phyloP scores from a whole-genome alignment of 2,329 filamentous ascomycete species.

The Xenosphaeropsis pyriputrescens region DNA sequence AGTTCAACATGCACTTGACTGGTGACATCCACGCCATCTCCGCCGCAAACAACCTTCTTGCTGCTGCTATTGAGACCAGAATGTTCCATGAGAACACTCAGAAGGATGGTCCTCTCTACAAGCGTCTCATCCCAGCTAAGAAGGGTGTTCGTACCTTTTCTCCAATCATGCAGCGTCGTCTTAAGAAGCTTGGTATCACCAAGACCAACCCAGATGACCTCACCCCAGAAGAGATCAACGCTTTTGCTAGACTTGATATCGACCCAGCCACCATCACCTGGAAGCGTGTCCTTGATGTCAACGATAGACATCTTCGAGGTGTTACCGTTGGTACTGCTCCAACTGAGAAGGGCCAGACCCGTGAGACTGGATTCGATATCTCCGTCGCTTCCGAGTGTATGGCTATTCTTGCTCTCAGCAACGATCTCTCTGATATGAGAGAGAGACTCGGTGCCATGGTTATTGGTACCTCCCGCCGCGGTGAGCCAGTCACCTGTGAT shows the following conservation, averaged over 20 bases:
- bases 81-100: conserved; percentile 98
- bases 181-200: conserved; percentile 91
- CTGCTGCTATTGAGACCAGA: conserved; percentile 90
- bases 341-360: conserved; percentile 78
- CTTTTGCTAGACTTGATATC: conserved; percentile 90
- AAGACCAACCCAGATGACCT: conserved; percentile 90
- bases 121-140: conserved; percentile 75
- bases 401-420: conserved; percentile 92
- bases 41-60: conserved; percentile 91
- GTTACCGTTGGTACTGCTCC: conserved; percentile 79
- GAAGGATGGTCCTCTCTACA: conserved; percentile 78
- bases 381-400: conserved; percentile 96
- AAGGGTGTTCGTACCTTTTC: conserved; percentile 79
- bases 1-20: conserved; percentile 96
- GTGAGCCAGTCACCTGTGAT: conserved; percentile 90
- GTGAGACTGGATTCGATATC: conserved; percentile 92
- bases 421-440: conserved; percentile 73
- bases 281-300: conserved; percentile 91
- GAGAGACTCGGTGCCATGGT: conserved; percentile 94
- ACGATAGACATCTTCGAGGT: conserved; percentile 83
- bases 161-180: conserved; percentile 79
- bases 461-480: conserved; percentile 69
- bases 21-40: conserved; percentile 97
- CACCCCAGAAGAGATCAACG: conserved; percentile 73
- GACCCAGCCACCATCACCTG: conserved; percentile 96